A percentile compares a stretch with the other conserved stretches of the same genome.
These are phyloP conservation scores for Aphanomyces cochlioides DNA, from an alignment of 352 stramenopile genomes.

Conservation along the genomic window DNA sequence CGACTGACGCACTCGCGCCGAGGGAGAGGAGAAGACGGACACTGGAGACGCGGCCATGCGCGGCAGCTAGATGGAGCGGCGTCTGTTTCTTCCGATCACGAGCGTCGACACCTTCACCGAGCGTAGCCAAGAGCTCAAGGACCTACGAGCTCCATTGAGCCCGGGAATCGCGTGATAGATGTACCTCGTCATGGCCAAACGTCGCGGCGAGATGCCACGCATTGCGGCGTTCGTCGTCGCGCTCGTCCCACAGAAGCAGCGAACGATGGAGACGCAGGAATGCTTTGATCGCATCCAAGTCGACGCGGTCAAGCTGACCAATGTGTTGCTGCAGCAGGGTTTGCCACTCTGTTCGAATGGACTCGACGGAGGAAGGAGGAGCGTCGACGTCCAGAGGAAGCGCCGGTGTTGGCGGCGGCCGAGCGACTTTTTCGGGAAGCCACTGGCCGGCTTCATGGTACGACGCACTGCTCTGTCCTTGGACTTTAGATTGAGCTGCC, in stretches of 20 bases:
- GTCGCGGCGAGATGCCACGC: conserved; percentile 27
- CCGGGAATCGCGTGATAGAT: not conserved
- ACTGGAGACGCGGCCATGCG: conserved; percentile 5
- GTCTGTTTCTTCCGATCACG: conserved; percentile 24
- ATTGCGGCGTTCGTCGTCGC: conserved; percentile 25
- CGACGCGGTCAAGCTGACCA: not conserved
- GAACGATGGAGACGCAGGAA: conserved; percentile 10
- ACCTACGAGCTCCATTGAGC: conserved; percentile 13
- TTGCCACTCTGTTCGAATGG: conserved; percentile 17
- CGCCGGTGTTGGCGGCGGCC: too few relatives aligned
- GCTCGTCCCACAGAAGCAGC: conserved; percentile 27
- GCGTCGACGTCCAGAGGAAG: too few relatives aligned
- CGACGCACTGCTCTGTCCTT: not conserved
- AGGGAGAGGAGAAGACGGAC: conserved; percentile 9
- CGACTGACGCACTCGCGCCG: not conserved
- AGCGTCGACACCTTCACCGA: conserved; percentile 10
- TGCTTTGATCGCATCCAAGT: conserved; percentile 5
- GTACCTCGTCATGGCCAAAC: conserved; percentile 12
- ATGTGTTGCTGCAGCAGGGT: not conserved
- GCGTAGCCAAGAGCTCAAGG: not conserved
- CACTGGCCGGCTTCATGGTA: conserved; percentile 4
- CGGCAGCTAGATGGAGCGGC: conserved; percentile 15
- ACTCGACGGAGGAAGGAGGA: not conserved
- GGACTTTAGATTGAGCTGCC: conserved; percentile 25
- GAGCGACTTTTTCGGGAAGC: not conserved